Evolutionary conservation across 2,329 filamentous ascomycete species (phyloP), one percentile per base, ranked within the genome.

Genomic region (Hymenoscyphus linearis): DNA sequence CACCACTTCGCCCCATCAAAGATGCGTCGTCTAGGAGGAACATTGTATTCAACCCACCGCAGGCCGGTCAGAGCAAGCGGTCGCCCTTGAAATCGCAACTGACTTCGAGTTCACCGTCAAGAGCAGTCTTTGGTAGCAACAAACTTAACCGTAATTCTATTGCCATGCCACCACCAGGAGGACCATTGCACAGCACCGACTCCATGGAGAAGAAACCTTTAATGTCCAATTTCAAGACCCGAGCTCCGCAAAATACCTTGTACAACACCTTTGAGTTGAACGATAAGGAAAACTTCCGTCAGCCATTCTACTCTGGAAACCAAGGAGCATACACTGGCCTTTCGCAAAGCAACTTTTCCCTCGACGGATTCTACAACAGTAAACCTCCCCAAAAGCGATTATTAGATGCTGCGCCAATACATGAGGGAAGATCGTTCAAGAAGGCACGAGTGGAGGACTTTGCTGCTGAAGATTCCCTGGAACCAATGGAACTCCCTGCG

Each of bases 361-460:
- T 83, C 44, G 82, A 85, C 62, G 78, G 75, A 57, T 80, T 79
- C 64, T 83, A 82, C 61, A 60, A 60, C 52, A 80, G 79, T 62
- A 85, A 84, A 60, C 73, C 78, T 1, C 76, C 78, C 9, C 76
- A 77, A 50, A 86, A 86, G 72, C 85, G 90, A 68, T 77, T 93
- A 52, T 82, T 89, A 74, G 91, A 96, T 58, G 84, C 89, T 4
- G 85, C 88, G 4, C 85, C 88, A 1, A 85, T 90, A 67, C 87
- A 87, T 68, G 89, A 93, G 68, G 81, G 79, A 22, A 78, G 88
- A 65, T 77, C 82, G 0, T 72, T 75, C 55, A 96, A 96, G 79
- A 91, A 88, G 76, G 75, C 79, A 54, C 91, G 86, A 61, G 56
- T 63, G 35, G 64, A 69, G 52, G 79, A 91, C 86, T 76, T 74